These are phyloP conservation scores for Pilasporangium apinafurcum DNA, from an alignment of 352 stramenopile species.

Conservation along the genomic window DNA sequence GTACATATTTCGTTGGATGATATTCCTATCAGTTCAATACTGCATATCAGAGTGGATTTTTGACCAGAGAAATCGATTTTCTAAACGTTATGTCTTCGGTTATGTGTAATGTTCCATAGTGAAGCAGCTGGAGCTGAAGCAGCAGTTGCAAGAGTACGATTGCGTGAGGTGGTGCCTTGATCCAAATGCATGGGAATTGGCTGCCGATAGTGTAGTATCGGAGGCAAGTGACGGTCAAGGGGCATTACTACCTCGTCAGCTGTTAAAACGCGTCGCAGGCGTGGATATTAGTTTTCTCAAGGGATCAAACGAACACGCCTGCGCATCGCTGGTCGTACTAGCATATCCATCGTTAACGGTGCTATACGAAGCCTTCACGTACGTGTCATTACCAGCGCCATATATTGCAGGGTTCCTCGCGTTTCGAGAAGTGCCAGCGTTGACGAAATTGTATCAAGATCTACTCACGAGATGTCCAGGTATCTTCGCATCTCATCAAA, in stretches of 20 bases:
- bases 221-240: not conserved
- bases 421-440: constrained; percentile 70
- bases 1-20: not conserved
- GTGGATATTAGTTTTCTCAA: constrained; percentile 86
- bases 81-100: not conserved
- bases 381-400: constrained; percentile 70
- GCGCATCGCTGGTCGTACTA: constrained; percentile 76
- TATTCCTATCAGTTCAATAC: not conserved
- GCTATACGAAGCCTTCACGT: constrained; percentile 80
- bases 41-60: not conserved
- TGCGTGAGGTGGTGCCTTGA: constrained; percentile 36
- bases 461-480: constrained; percentile 42
- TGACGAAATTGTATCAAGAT: constrained; percentile 64
- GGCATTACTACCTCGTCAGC: not conserved
- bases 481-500: constrained; percentile 7
- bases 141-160: constrained; percentile 35
- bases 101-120: constrained; percentile 7
- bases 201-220: not conserved
- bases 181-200: too few species aligned
- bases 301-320: constrained; percentile 71
- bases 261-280: constrained; percentile 44
- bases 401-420: constrained; percentile 81
- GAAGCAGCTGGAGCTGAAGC: constrained; percentile 58
- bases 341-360: constrained; percentile 51
- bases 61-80: too few species aligned